Evolutionary conservation across 2,329 filamentous ascomycete genomes (phyloP), one percentile per base, ranked within the genome.

Genomic region (Neocucurbitaria cava): DNA sequence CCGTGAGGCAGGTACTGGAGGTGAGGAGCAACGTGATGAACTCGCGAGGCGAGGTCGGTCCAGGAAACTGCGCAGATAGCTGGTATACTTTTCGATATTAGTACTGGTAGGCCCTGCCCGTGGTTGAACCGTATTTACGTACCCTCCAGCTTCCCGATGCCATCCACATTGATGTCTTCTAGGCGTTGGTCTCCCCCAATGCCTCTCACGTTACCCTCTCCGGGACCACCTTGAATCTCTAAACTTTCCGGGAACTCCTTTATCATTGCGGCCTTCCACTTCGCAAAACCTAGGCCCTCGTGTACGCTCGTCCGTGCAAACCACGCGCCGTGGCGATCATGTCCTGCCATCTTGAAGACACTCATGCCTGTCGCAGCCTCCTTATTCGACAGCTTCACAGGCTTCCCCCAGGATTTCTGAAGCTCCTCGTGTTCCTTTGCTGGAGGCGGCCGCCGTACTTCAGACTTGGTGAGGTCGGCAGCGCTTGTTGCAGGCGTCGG

Each of bases 251-350:
- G 81, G 72, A 97, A 95, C 78, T 98, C 94, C 20, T 82, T 81
- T 71, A 90, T 83, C 68, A 97, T 83, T 3, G 89, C 92, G 46
- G 82, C 81, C 78, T 88, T 89, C 88, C 92, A 96, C 70, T 86
- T 87, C 18, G 85, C 83, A 73, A 96, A 96, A 0, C 87, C 82
- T 18, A 96, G 73, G 0, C 89, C 90, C 64, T 90, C 87, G 68
- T 97, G 92, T 18, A 96, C 82, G 71, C 92, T 96, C 44, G 89
- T 82, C 50, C 94, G 81, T 21, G 91, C 91, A 76, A 97, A 98
- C 94, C 94, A 98, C 7, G 90, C 83, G 2, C 93, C 94, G 61
- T 88, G 88, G 33, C 91, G 87, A 74, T 98, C 94, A 65, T 90
- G 89, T 2, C 89, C 86, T 0, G 83, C 79, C 55, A 95, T 82